A percentile compares a stretch with the other conserved stretches of the same genome.
Conservation (phyloP, 2,329 filamentous ascomycete species). For the Colletotrichum sp. region DNA sequence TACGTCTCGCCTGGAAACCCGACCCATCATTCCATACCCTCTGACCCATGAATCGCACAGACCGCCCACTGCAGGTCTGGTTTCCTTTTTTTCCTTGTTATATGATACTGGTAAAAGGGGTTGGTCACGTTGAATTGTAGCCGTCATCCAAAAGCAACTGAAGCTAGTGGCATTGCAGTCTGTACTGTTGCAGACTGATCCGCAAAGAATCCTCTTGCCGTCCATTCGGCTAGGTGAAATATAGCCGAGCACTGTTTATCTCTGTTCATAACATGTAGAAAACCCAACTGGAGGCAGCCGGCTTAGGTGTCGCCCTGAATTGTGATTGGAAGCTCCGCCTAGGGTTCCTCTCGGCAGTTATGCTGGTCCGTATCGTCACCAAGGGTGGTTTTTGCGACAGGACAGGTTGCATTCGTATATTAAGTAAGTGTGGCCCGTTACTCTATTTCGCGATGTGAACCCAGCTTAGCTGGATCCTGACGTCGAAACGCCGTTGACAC, state of each 20-base stretch:
- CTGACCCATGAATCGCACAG: background rate
- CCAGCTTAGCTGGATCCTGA: constrained; percentile 7
- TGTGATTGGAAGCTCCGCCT: background rate
- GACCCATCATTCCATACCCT: background rate
- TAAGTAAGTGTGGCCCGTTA: constrained; percentile 7
- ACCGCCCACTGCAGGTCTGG: background rate
- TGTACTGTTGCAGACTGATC: background rate
- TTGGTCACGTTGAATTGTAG: background rate
- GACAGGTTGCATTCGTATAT: constrained; percentile 7
- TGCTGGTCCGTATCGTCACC: background rate
- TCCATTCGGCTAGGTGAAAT: background rate
- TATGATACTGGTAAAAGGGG: background rate
- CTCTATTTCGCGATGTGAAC: constrained; percentile 6
- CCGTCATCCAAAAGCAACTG: background rate
- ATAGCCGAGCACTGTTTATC: background rate
- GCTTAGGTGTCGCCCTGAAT: background rate
- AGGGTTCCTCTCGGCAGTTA: background rate
- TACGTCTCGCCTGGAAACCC: constrained; percentile 1
- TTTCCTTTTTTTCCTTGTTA: background rate
- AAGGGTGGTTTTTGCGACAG: background rate
- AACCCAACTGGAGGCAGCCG: background rate
- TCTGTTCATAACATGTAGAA: background rate
- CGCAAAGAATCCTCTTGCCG: background rate
- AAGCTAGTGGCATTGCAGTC: background rate
- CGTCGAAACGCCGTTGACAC: constrained; percentile 14